These are phyloP conservation scores for Carex scoparia DNA, from an alignment of 176 grass and related monocot genomes.

Conservation along the genomic window DNA sequence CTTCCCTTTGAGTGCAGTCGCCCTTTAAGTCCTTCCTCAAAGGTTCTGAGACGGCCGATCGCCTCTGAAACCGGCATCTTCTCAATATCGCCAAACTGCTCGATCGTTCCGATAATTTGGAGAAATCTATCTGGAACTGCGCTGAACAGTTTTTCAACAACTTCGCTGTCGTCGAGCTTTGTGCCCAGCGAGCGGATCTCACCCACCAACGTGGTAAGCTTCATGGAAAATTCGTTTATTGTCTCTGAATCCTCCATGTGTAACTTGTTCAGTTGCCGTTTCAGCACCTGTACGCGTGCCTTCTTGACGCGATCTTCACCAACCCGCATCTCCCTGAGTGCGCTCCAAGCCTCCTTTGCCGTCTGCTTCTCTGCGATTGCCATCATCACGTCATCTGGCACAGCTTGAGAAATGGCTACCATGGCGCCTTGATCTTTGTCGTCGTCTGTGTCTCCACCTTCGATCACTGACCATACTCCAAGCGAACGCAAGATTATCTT, in stretches of 20 bases:
- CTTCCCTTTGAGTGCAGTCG: no score
- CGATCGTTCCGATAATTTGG: no score
- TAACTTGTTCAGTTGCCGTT: not conserved
- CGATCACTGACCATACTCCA: not conserved
- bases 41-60: no score
- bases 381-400: constrained; percentile 20
- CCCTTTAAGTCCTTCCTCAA: no score
- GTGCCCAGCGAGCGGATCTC: constrained; percentile 15
- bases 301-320: constrained; percentile 14
- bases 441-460: not conserved
- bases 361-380: constrained; percentile 5
- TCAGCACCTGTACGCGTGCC: not conserved
- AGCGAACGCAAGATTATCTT: constrained; percentile 21
- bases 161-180: not conserved
- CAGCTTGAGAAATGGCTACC: not conserved
- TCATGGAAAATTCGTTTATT: not conserved
- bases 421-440: constrained; percentile 19
- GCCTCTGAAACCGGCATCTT: no score
- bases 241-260: not conserved
- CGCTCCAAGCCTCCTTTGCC: constrained; percentile 14
- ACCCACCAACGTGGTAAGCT: not conserved
- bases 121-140: not conserved
- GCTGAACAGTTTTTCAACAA: not conserved
- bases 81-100: no score
- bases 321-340: constrained; percentile 4